Evolutionary conservation across 192 early-diverging fungal species (phyloP), one percentile per base, ranked within the genome.

Genomic region (Tieghemiomyces parasiticus): DNA sequence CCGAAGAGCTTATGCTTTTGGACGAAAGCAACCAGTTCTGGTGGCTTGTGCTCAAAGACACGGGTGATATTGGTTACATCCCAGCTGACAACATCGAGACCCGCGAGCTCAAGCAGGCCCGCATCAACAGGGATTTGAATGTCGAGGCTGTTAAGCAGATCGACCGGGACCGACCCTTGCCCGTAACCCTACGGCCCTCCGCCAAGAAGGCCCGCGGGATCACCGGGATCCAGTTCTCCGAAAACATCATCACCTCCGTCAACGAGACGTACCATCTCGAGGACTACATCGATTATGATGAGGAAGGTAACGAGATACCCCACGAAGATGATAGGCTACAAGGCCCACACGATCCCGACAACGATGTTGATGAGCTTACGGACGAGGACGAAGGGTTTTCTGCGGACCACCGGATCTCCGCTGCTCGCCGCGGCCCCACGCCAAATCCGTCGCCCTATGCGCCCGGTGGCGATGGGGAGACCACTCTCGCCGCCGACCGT

Each of bases 11-110:
- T 62, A 81, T 81, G 53, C 73, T 88, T 47, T 61, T 88, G 35
- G 86, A 88, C 64, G 86, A 88, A 67, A 77, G 80, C 38, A 86
- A 88, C 65, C 81, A 76, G 50, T 88, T 86, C 74, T 88, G 86
- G 86, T 77, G 77, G 74, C 69, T 77, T 1, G 75, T 79, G 14
- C 78, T 58, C 67, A 74, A 67, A 71, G 78, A 67, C 70, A 78
- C 59, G 62, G 70, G 66, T 60, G 67, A 78, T 65, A 81, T 88
- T 65, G 86, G 86, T 16, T 88, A 86, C 63, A 83, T 88, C 35
- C 86, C 86, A 3, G 86, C 86, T 9, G 86, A 88, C 62, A 88
- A 70, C 63, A 65, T 71, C 31, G 73, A 77, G 67, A 83, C 83
- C 0, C 77, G 81, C 4, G 74, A 64, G 46, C 81, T 83, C 54